These are phyloP conservation scores for Mycena galopus DNA, from an alignment of 768 basidiomycete genomes.

Conservation along the genomic window DNA sequence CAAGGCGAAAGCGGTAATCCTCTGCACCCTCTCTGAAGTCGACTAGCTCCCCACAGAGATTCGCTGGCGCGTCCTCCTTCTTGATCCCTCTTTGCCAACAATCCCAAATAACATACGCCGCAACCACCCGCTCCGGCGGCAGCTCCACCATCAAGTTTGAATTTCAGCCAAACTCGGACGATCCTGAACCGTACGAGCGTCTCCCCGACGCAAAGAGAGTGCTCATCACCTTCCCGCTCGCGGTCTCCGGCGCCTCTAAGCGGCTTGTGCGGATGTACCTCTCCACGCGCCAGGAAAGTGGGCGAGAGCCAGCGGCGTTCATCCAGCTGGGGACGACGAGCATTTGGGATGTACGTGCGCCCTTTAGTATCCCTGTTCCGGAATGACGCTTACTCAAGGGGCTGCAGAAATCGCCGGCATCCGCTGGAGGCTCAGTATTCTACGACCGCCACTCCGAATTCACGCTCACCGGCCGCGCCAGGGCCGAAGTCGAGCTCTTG, in stretches of 20 bases:
- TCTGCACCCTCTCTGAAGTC: conserved; percentile 36
- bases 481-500: conserved; percentile 69
- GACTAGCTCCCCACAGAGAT: neutral
- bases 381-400: neutral
- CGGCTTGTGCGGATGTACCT: conserved; percentile 61
- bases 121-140: conserved; percentile 68
- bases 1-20: conserved; percentile 76
- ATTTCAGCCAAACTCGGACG: conserved; percentile 65
- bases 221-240: conserved; percentile 69
- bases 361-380: neutral
- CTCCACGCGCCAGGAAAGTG: conserved; percentile 46
- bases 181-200: conserved; percentile 55
- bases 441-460: conserved; percentile 66
- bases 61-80: conserved; percentile 70
- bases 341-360: conserved; percentile 70
- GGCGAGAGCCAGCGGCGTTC: conserved; percentile 51
- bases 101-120: conserved; percentile 57
- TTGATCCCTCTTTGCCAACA: conserved; percentile 65
- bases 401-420: conserved; percentile 15
- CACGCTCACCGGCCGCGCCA: conserved; percentile 57
- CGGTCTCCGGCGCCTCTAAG: conserved; percentile 58
- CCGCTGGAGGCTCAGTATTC: conserved; percentile 42
- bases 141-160: conserved; percentile 64
- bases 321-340: conserved; percentile 73
- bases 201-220: conserved; percentile 69